These are phyloP conservation scores for Phaffia australis DNA, from an alignment of 768 basidiomycete genomes.

Conservation along the genomic window DNA sequence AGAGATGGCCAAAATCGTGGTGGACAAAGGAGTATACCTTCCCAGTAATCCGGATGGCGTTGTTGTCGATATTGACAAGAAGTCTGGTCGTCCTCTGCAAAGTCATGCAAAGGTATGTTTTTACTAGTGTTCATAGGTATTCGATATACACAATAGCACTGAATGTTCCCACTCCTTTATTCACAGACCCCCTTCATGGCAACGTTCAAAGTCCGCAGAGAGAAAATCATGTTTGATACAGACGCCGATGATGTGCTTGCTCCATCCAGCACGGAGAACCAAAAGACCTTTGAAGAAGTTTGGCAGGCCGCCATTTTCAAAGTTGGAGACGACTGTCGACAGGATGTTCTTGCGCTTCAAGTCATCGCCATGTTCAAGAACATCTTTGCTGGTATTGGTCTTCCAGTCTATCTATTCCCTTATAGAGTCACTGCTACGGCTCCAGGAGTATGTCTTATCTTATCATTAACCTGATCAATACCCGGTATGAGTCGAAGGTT, in stretches of 20 bases:
- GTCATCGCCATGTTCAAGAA: constrained; percentile 99
- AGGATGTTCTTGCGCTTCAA: constrained; percentile 94
- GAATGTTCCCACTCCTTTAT: not conserved
- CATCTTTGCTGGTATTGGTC: constrained; percentile 76
- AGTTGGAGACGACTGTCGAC: constrained; percentile 97
- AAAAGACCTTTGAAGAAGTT: constrained; percentile 57
- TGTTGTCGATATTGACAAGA: constrained; percentile 94
- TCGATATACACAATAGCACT: constrained; percentile 5
- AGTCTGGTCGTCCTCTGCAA: constrained; percentile 88
- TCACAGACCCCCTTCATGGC: constrained; percentile 98
- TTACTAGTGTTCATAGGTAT: not conserved
- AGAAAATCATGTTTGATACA: constrained; percentile 54
- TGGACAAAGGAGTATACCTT: constrained; percentile 91
- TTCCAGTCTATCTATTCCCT: constrained; percentile 84
- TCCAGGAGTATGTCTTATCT: constrained; percentile 60
- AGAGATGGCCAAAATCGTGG: constrained; percentile 90
- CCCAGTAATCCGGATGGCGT: constrained; percentile 95
- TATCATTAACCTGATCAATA: not conserved
- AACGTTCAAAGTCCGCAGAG: constrained; percentile 94
- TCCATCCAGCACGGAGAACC: constrained; percentile 42
- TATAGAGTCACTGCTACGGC: constrained; percentile 95
- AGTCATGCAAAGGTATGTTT: constrained; percentile 81
- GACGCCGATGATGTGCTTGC: constrained; percentile 43
- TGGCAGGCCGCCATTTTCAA: constrained; percentile 99
- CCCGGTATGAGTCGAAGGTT: no score